A percentile compares a stretch with the other conserved stretches of the same genome.
Evolutionary conservation across 768 basidiomycete species (phyloP).

Genomic region (Postia placenta): DNA sequence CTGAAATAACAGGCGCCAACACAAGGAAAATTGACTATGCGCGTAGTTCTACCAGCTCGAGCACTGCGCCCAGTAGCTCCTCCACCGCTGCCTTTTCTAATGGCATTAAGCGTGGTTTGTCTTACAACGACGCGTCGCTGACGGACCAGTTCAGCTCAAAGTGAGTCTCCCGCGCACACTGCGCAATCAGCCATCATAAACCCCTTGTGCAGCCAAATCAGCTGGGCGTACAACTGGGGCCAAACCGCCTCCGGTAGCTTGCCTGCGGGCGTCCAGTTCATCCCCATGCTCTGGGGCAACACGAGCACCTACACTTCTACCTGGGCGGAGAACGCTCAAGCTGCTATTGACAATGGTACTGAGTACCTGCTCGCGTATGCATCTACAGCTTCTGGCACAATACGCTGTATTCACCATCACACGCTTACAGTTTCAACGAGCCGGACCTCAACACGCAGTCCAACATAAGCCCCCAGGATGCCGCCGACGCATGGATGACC

Average conservation of each 20-base stretch:
- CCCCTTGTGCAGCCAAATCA: slow-evolving; percentile 11
- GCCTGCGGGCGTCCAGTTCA: slow-evolving; percentile 14
- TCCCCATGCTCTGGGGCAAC: slow-evolving; percentile 24
- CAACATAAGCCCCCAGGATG: slow-evolving; percentile 22
- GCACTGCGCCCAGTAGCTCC: slow-evolving; percentile 1
- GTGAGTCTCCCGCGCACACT: slow-evolving; percentile 14
- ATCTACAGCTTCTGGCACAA: no score
- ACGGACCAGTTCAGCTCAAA: slow-evolving; percentile 16
- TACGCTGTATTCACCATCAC: no score
- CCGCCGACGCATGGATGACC: slow-evolving; percentile 22
- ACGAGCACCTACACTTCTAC: slow-evolving; percentile 12
- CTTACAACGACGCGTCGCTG: slow-evolving; percentile 20
- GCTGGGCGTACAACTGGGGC: slow-evolving; percentile 26
- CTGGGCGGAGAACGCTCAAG: slow-evolving; percentile 21
- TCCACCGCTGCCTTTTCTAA: slow-evolving; percentile 4
- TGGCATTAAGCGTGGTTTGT: slow-evolving; percentile 22
- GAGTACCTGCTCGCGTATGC: slow-evolving; percentile 23
- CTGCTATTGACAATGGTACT: slow-evolving; percentile 23
- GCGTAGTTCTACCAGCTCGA: neutral
- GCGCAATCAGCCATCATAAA: neutral
- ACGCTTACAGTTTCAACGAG: slow-evolving; percentile 23
- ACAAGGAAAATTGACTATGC: neutral
- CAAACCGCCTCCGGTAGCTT: slow-evolving; percentile 12
- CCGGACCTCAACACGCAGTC: slow-evolving; percentile 23
- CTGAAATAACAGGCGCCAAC: neutral